Percentiles rank a stretch among this genome's conserved stretches.
These are phyloP conservation scores for Dictyostelium purpureum DNA, from an alignment of 78 protist genomes.

Conservation along the genomic window DNA sequence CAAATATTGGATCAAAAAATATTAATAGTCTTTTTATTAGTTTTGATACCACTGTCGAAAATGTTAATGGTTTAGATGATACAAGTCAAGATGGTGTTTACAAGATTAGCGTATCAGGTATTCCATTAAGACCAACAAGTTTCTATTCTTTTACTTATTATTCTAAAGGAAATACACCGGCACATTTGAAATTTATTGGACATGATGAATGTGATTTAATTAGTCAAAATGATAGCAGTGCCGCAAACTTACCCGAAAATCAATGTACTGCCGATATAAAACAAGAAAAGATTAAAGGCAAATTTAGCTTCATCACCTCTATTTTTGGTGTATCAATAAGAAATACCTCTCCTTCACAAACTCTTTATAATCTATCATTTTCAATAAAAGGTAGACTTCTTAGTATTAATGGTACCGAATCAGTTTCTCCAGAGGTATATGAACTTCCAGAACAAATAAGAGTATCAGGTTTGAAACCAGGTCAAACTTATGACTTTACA, in stretches of 20 bases:
- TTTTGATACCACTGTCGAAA: neutral
- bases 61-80: constrained; percentile 35
- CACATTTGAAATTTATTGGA: neutral
- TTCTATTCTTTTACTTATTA: constrained; percentile 35
- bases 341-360: constrained; percentile 27
- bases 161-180: neutral
- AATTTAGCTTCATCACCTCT: neutral
- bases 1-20: neutral
- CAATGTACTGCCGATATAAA: neutral
- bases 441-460: constrained; percentile 17
- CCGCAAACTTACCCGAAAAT: neutral
- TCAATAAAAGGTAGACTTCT: neutral
- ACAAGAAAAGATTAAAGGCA: constrained; percentile 2
- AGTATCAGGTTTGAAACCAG: neutral
- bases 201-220: neutral
- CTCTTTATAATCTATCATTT: neutral
- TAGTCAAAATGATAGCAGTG: neutral
- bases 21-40: neutral
- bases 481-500: constrained; percentile 16
- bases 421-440: neutral
- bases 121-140: constrained; percentile 10
- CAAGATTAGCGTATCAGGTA: neutral
- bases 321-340: neutral
- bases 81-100: neutral
- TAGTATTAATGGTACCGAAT: neutral